phyloP scores from a whole-genome alignment of 2,329 filamentous ascomycete genomes.

The Diaporthe sp. region DNA sequence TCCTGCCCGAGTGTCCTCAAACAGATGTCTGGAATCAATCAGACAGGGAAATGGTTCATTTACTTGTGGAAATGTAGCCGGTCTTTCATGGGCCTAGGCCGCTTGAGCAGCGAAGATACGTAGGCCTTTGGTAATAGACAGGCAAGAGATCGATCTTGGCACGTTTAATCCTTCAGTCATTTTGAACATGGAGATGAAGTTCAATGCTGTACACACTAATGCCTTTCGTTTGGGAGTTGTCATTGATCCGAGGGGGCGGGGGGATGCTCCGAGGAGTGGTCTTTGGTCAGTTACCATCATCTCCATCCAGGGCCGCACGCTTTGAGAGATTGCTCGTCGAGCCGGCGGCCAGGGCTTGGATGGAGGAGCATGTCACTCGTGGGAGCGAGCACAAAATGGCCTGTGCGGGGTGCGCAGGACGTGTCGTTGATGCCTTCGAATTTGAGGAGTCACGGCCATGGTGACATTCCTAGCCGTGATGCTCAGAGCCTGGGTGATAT shows the following conservation, averaged over 20 bases:
- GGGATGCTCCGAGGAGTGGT: background rate
- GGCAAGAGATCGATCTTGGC: slow-evolving; percentile 64
- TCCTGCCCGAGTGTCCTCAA: background rate
- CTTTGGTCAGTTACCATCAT: slow-evolving; percentile 9
- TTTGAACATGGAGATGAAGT: slow-evolving; percentile 62
- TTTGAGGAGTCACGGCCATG: slow-evolving; percentile 37
- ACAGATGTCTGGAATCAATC: slow-evolving; percentile 2
- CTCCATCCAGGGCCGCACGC: slow-evolving; percentile 19
- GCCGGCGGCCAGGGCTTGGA: slow-evolving; percentile 12
- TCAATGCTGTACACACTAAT: slow-evolving; percentile 73
- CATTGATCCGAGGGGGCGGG: background rate
- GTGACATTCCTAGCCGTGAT: slow-evolving; percentile 36
- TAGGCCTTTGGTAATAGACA: slow-evolving; percentile 72
- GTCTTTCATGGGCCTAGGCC: slow-evolving; percentile 69
- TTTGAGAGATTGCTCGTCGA: slow-evolving; percentile 6
- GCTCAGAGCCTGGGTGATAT: slow-evolving; percentile 30
- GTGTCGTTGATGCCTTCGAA: slow-evolving; percentile 40
- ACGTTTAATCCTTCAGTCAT: slow-evolving; percentile 71
- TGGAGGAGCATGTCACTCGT: slow-evolving; percentile 39
- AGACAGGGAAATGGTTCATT: background rate
- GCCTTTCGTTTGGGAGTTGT: slow-evolving; percentile 54
- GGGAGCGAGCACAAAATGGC: slow-evolving; percentile 1
- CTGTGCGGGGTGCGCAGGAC: slow-evolving; percentile 9
- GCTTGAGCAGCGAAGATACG: slow-evolving; percentile 49
- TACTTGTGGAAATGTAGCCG: slow-evolving; percentile 56